These are phyloP conservation scores for Saccharomycopsis vini DNA, from an alignment of 805 yeast species.

Conservation along the genomic window DNA sequence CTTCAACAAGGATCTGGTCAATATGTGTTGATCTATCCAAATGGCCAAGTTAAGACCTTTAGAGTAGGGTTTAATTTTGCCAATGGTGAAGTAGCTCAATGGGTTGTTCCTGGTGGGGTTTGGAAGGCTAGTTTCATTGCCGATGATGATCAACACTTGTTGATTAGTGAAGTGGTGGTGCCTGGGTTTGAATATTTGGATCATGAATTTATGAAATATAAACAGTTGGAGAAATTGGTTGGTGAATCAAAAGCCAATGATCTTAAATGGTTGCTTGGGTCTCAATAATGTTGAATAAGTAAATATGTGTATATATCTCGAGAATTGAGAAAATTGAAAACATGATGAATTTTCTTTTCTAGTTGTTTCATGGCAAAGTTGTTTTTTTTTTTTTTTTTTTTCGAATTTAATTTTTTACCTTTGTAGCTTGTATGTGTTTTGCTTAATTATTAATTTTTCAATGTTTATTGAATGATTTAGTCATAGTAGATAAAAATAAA, in stretches of 20 bases:
- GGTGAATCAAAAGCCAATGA: conserved; percentile 31
- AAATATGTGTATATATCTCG: too few relatives aligned
- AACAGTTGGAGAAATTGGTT: conserved; percentile 28
- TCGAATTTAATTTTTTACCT: too few relatives aligned
- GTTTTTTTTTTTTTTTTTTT: too few relatives aligned
- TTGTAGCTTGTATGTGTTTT: too few relatives aligned
- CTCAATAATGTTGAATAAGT: background rate
- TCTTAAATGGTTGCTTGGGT: conserved; percentile 31
- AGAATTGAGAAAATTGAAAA: too few relatives aligned
- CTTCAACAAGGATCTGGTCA: conserved; percentile 49
- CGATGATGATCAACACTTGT: conserved; percentile 35
- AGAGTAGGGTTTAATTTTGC: conserved; percentile 42
- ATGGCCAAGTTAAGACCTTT: conserved; percentile 40
- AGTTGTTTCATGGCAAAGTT: too few relatives aligned
- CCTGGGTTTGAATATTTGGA: conserved; percentile 55
- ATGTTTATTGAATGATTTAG: too few relatives aligned
- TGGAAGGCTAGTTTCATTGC: conserved; percentile 46
- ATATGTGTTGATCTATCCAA: conserved; percentile 44
- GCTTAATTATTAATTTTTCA: too few relatives aligned
- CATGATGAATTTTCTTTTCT: too few relatives aligned
- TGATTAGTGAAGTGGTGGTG: conserved; percentile 50
- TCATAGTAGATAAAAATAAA: too few relatives aligned
- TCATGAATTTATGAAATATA: conserved; percentile 31
- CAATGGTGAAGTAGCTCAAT: conserved; percentile 43
- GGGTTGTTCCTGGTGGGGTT: conserved; percentile 57